These are phyloP conservation scores for Alternaria consortialis DNA, from an alignment of 2,329 filamentous ascomycete genomes.

Conservation along the genomic window DNA sequence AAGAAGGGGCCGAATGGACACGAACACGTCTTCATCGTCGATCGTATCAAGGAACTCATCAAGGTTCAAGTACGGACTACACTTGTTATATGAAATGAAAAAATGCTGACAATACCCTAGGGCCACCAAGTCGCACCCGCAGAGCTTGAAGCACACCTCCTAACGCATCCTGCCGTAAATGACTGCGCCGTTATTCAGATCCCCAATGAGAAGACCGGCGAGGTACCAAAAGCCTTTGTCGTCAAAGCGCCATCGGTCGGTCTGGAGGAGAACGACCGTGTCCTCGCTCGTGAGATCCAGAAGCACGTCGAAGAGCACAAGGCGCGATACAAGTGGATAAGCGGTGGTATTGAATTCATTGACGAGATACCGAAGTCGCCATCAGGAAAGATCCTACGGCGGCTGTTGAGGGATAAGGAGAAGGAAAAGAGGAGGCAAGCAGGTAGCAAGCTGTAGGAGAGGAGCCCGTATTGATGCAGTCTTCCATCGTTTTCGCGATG, in stretches of 20 bases:
- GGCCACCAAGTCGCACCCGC: slow-evolving; percentile 85
- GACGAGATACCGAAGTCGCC: slow-evolving; percentile 67
- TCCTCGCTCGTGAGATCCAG: slow-evolving; percentile 60
- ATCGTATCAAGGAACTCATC: slow-evolving; percentile 81
- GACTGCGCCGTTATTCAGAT: slow-evolving; percentile 83
- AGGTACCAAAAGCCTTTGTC: slow-evolving; percentile 71
- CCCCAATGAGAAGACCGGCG: slow-evolving; percentile 68
- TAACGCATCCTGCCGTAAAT: slow-evolving; percentile 76
- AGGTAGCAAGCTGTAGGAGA: slow-evolving; percentile 72
- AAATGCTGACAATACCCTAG: slow-evolving; percentile 50
- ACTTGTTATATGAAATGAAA: not conserved
- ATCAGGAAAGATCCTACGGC: slow-evolving; percentile 69
- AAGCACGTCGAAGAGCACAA: slow-evolving; percentile 69
- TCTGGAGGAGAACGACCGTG: slow-evolving; percentile 62
- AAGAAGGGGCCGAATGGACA: slow-evolving; percentile 68
- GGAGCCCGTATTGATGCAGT: not conserved
- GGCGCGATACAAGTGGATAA: slow-evolving; percentile 69
- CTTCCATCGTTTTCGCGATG: not conserved
- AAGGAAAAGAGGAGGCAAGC: slow-evolving; percentile 70
- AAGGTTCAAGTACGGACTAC: slow-evolving; percentile 72
- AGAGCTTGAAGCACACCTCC: slow-evolving; percentile 81
- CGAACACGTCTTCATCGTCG: slow-evolving; percentile 86
- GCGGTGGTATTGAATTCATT: slow-evolving; percentile 64
- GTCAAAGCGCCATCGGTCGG: slow-evolving; percentile 65
- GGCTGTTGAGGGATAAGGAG: slow-evolving; percentile 76